Evolutionary conservation across 2,329 filamentous ascomycete genomes (phyloP).

Genomic region (Apiospora saccharicola): DNA sequence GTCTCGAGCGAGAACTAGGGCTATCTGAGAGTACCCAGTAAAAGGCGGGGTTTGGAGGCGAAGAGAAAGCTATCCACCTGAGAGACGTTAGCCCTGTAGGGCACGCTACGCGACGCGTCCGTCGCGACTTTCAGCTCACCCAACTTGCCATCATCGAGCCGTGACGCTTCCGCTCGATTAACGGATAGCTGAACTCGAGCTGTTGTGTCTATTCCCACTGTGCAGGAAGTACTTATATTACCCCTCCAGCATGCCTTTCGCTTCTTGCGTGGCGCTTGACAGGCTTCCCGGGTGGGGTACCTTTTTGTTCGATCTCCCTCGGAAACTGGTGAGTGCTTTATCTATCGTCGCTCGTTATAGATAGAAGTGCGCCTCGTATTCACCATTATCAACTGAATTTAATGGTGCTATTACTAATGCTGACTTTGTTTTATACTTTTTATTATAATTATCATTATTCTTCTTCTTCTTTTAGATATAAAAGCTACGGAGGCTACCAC

Average conservation of each 20-base stretch:
- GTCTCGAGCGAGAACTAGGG: background rate
- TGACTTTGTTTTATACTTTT: no score
- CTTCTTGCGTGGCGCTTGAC: slow-evolving; percentile 1
- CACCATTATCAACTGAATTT: no score
- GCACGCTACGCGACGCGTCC: slow-evolving; percentile 1
- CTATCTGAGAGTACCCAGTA: background rate
- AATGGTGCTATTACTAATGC: no score
- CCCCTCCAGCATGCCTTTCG: slow-evolving; percentile 6
- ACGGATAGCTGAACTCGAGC: background rate
- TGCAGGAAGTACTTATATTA: slow-evolving; percentile 8
- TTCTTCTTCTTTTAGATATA: no score
- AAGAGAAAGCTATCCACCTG: background rate
- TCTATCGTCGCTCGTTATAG: slow-evolving; percentile 9
- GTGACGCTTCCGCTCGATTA: slow-evolving; percentile 1
- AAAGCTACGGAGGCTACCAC: no score
- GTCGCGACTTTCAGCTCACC: slow-evolving; percentile 12
- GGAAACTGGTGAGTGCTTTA: background rate
- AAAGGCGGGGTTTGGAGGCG: background rate
- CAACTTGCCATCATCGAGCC: slow-evolving; percentile 12
- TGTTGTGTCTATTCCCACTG: slow-evolving; percentile 9
- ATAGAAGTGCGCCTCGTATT: no score
- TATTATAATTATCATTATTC: no score
- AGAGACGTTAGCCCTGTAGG: background rate
- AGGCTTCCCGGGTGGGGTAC: slow-evolving; percentile 10
- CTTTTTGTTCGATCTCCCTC: slow-evolving; percentile 4